These are phyloP conservation scores for Cynara cardunculus DNA, from an alignment of 129 eudicot species.

Conservation along the genomic window DNA sequence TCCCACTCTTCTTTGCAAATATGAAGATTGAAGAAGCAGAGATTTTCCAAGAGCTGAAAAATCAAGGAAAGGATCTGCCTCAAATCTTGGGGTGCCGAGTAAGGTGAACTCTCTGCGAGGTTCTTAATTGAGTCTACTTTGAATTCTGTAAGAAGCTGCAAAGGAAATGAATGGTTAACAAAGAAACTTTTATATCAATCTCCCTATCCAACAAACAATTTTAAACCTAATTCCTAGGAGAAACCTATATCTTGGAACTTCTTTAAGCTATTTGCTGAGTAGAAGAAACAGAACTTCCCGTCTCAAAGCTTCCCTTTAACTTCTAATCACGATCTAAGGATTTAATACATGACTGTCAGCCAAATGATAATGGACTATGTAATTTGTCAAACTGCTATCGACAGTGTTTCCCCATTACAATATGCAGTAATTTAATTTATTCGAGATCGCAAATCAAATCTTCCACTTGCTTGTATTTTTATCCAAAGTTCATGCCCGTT, in stretches of 20 bases:
- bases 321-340: too few relatives aligned
- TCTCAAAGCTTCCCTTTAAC: not conserved
- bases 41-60: slow-evolving; percentile 55
- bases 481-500: too few relatives aligned
- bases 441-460: not conserved
- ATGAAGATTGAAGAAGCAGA: not conserved
- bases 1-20: not conserved
- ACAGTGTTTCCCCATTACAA: not conserved
- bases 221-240: not conserved
- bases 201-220: not conserved
- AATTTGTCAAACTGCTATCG: not conserved
- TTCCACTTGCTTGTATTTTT: not conserved
- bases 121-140: slow-evolving; percentile 85
- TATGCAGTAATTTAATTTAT: not conserved
- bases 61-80: slow-evolving; percentile 85
- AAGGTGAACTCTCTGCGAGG: slow-evolving; percentile 93
- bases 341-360: not conserved
- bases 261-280: not conserved
- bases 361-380: not conserved
- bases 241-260: not conserved
- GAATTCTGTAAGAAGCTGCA: slow-evolving; percentile 76
- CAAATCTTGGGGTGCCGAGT: slow-evolving; percentile 74
- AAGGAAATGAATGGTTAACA: not conserved
- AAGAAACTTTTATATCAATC: not conserved
- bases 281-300: not conserved